A percentile compares a stretch with the other conserved stretches of the same genome.
These are phyloP conservation scores for Myxozyma neglecta DNA, from an alignment of 805 yeast genomes.

Conservation along the genomic window DNA sequence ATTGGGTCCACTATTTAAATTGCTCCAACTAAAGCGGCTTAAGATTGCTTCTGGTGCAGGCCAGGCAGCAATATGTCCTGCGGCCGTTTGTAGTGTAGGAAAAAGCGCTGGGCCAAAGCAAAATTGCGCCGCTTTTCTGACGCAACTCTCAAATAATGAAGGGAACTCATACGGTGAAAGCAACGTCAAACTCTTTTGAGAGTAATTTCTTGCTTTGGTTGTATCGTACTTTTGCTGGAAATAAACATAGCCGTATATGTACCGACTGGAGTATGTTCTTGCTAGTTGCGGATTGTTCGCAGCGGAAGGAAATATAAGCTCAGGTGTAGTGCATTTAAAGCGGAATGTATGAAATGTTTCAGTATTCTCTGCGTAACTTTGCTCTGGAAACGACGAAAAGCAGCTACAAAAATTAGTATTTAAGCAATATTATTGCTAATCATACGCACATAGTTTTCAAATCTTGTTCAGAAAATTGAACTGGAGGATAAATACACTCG, in stretches of 20 bases:
- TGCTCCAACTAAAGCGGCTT: neutral
- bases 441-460: constrained; percentile 26
- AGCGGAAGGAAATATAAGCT: constrained; percentile 13
- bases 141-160: constrained; percentile 23
- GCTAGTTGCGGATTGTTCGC: constrained; percentile 3
- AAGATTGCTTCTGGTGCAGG: constrained; percentile 23
- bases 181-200: constrained; percentile 18
- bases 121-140: constrained; percentile 14
- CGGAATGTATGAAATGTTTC: constrained; percentile 28
- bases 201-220: constrained; percentile 18
- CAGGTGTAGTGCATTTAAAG: constrained; percentile 14
- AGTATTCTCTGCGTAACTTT: constrained; percentile 21
- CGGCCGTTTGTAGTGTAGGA: constrained; percentile 25
- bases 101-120: constrained; percentile 6
- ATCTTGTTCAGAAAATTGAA: constrained; percentile 23
- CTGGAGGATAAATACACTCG: constrained; percentile 28
- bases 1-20: neutral
- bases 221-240: constrained; percentile 24
- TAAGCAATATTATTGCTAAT: neutral
- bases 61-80: constrained; percentile 27
- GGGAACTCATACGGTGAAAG: constrained; percentile 26
- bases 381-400: constrained; percentile 31
- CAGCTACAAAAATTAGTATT: constrained; percentile 6
- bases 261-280: constrained; percentile 8
- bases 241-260: constrained; percentile 22